phyloP scores from a whole-genome alignment of 2,329 filamentous ascomycete genomes.

The Apiospora kogelbergensis region DNA sequence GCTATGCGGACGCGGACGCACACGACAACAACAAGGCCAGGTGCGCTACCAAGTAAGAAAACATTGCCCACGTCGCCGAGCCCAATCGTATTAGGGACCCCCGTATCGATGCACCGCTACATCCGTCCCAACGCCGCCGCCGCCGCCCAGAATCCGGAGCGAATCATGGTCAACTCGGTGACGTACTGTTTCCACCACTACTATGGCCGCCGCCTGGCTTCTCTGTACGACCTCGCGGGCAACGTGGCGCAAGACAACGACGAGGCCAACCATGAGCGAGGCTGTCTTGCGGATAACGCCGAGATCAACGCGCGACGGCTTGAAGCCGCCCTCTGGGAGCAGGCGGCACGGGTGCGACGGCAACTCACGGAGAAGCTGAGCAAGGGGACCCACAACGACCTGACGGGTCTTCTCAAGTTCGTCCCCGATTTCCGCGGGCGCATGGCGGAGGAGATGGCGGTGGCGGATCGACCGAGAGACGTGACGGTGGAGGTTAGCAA shows the following conservation, averaged over 20 bases:
- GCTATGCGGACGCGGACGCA: slow-evolving; percentile 14
- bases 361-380: slow-evolving; percentile 20
- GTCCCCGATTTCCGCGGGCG: slow-evolving; percentile 24
- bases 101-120: slow-evolving; percentile 24
- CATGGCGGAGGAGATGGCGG: slow-evolving; percentile 3
- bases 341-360: slow-evolving; percentile 12
- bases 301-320: background rate
- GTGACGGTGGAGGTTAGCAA: slow-evolving; percentile 27
- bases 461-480: slow-evolving; percentile 19
- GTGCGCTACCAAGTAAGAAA: slow-evolving; percentile 6
- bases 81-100: slow-evolving; percentile 14
- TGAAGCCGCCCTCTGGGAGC: slow-evolving; percentile 24
- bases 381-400: slow-evolving; percentile 23
- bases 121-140: slow-evolving; percentile 11
- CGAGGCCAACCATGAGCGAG: background rate
- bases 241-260: background rate
- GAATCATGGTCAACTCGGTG: slow-evolving; percentile 20
- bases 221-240: background rate
- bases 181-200: slow-evolving; percentile 13
- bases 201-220: background rate
- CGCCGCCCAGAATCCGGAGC: slow-evolving; percentile 12
- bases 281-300: background rate
- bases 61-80: background rate
- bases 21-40: background rate
- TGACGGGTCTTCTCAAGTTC: slow-evolving; percentile 23